Conservation (phyloP, 176 grass and related monocot species). For the Oryza glaberrima region DNA sequence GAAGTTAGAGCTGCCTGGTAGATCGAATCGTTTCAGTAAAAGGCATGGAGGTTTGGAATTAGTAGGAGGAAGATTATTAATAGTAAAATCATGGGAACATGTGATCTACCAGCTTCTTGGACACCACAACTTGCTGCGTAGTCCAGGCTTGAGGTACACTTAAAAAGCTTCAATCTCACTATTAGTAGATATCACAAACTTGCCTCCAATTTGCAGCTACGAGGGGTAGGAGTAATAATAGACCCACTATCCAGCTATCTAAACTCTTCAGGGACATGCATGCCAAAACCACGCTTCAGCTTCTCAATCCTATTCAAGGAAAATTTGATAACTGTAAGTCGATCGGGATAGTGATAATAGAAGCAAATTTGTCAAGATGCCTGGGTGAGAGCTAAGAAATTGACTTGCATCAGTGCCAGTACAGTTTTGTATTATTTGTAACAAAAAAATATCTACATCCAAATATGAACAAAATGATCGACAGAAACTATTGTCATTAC, state of each 20-base stretch:
- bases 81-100: slow-evolving; percentile 30
- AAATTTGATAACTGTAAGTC: slow-evolving; percentile 40
- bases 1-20: slow-evolving; percentile 35
- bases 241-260: slow-evolving; percentile 46
- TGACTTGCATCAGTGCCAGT: background rate
- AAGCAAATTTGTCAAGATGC: slow-evolving; percentile 9
- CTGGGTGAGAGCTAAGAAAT: background rate
- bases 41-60: slow-evolving; percentile 29
- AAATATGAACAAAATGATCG: slow-evolving; percentile 22
- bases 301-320: slow-evolving; percentile 77
- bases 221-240: slow-evolving; percentile 31
- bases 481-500: background rate
- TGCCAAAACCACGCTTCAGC: slow-evolving; percentile 91
- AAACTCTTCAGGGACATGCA: slow-evolving; percentile 78
- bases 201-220: slow-evolving; percentile 33
- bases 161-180: slow-evolving; percentile 5
- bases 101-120: slow-evolving; percentile 25
- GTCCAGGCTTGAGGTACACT: slow-evolving; percentile 27
- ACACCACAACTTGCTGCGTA: background rate
- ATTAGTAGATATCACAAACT: slow-evolving; percentile 11
- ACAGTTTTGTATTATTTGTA: background rate
- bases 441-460: slow-evolving; percentile 10
- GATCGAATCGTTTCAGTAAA: slow-evolving; percentile 29
- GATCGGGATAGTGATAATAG: background rate
- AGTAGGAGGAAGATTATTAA: slow-evolving; percentile 43